Evolutionary conservation across 495 filamentous ascomycete species (phyloP), one percentile per base, ranked within the genome.

Genomic region (Neurospora tetraspora): DNA sequence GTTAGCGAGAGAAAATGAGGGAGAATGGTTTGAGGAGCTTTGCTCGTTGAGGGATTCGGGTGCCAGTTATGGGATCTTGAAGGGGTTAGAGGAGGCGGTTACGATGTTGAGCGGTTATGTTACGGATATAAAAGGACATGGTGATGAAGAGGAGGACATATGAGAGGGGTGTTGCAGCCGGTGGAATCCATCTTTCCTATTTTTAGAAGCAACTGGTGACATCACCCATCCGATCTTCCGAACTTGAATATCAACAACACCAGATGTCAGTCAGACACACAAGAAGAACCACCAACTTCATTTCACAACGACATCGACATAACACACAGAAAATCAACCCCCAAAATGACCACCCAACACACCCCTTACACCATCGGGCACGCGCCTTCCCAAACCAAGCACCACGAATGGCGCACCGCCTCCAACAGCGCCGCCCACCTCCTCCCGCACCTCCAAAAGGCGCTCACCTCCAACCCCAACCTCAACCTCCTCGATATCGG

Each of bases 401-500:
- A 74, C 71, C 77, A 79, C 53, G 78, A 80, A 72, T 72, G 71
- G 74, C 81, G 81, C 69, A 83, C 79, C 45, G 79, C 78, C 70
- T 65, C 78, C 68, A 83, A 81, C 74, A 80, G 78, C 69, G 78
- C 79, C 73, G 71, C 76, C 23, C 73, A 79, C 77, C 73, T 83
- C 20, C 78, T 83, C 65, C 81, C 79, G 4, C 76, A 76, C 39
- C 71, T 83, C 65, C 70, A 78, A 74, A 77, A 76, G 68, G 45
- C 45, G 0, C 53, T 61, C 23, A 65, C 72, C 39, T 45, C 23
- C 47, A 82, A 79, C 59, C 78, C 81, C 45, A 36, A 72, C 70
- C 42, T 82, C 53, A 74, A 34, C n/a, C 70, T 83, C 61, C 78
- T 83, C 71, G 81, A 83, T 71, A 78, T 83, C 68, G 82, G 82